A percentile compares a stretch with the other conserved stretches of the same genome.
Conservation (phyloP, 345 rosid species). For the Bruguiera parviflora region DNA sequence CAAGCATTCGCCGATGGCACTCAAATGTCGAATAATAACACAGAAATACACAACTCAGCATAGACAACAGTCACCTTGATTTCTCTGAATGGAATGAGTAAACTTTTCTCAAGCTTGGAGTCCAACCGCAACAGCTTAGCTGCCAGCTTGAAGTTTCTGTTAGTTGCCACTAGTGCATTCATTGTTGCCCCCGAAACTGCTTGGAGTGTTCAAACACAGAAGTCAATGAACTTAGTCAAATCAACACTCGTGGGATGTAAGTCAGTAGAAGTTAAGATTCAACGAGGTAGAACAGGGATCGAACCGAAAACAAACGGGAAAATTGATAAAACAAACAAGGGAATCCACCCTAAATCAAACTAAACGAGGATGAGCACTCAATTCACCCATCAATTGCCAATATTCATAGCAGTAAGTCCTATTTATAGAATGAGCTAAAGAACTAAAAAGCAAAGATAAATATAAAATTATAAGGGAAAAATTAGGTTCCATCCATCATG, state of each 20-base stretch:
- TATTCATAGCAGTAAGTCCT: too few relatives aligned
- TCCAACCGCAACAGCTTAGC: conserved; percentile 86
- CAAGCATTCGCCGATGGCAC: neutral
- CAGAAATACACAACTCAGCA: neutral
- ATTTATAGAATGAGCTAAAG: too few relatives aligned
- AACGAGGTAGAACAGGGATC: too few relatives aligned
- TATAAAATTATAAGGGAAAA: too few relatives aligned
- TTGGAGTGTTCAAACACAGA: neutral
- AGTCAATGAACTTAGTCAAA: conserved; percentile 2
- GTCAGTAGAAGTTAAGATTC: neutral
- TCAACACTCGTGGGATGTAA: neutral
- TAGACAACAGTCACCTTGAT: conserved; percentile 60
- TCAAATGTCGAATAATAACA: too few relatives aligned
- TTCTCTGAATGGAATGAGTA: conserved; percentile 95
- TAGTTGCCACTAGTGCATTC: conserved; percentile 96
- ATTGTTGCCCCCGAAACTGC: conserved; percentile 38
- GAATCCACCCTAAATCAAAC: too few relatives aligned
- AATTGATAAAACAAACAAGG: too few relatives aligned
- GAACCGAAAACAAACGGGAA: neutral
- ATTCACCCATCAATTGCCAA: too few relatives aligned
- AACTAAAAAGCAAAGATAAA: too few relatives aligned
- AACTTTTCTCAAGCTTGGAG: conserved; percentile 91
- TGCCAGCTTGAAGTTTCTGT: conserved; percentile 90
- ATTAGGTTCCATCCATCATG: too few relatives aligned
- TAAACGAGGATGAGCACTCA: too few relatives aligned